Percentiles rank a stretch among this genome's conserved stretches.
phyloP scores from a whole-genome alignment of 2,329 filamentous ascomycete species.

The Aspergillus luchuensis region DNA sequence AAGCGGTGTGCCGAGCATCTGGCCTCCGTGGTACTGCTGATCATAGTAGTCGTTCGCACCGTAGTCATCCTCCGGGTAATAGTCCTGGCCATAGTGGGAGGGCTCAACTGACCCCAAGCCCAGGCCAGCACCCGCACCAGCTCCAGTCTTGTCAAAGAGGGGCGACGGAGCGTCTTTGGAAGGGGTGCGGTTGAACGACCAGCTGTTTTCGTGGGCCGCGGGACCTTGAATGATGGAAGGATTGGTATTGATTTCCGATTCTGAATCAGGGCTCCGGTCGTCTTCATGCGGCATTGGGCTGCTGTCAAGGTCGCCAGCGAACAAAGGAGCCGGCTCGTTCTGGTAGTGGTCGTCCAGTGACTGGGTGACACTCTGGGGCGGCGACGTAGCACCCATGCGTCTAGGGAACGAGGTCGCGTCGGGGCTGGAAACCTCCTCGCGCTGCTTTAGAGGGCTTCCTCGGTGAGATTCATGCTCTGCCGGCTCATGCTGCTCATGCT shows the following conservation, averaged over 20 bases:
- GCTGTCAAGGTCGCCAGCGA: conserved; percentile 73
- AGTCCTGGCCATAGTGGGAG: conserved; percentile 61
- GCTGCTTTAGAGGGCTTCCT: conserved; percentile 52
- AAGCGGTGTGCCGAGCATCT: conserved; percentile 55
- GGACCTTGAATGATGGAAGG: conserved; percentile 80
- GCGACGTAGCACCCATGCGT: conserved; percentile 50
- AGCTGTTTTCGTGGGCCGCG: conserved; percentile 51
- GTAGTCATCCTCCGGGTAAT: conserved; percentile 53
- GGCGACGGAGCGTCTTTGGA: conserved; percentile 40
- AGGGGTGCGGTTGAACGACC: conserved; percentile 60
- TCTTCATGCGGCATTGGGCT: conserved; percentile 37
- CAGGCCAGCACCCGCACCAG: conserved; percentile 51
- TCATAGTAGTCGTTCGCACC: conserved; percentile 43
- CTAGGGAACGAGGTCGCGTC: conserved; percentile 44
- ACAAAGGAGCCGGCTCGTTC: conserved; percentile 56
- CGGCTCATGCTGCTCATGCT: conserved; percentile 18
- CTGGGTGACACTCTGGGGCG: conserved; percentile 56
- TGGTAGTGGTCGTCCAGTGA: conserved; percentile 47
- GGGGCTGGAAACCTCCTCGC: conserved; percentile 38
- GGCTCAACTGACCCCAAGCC: conserved; percentile 58
- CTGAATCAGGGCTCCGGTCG: conserved; percentile 48
- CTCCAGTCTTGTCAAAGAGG: conserved; percentile 43
- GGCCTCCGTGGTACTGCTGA: conserved; percentile 37
- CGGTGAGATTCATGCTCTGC: conserved; percentile 30
- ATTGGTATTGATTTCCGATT: conserved; percentile 73